Conservation (phyloP, 78 protist genomes). For the Dictyostelium capitatum region DNA sequence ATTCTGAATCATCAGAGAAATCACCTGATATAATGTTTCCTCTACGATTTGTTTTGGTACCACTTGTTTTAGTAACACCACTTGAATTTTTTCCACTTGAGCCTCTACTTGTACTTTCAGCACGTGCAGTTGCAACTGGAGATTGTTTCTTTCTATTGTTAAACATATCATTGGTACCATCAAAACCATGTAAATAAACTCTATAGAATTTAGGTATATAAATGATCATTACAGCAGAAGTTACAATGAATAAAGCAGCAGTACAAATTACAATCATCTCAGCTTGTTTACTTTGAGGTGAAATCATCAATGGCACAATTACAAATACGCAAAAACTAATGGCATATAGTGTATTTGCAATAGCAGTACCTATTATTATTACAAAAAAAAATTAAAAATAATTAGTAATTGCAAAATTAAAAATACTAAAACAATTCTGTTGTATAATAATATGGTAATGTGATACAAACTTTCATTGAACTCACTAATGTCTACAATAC, state of each 20-base stretch:
- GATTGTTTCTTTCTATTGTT: background rate
- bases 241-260: constrained; percentile 2
- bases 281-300: background rate
- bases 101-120: constrained; percentile 19
- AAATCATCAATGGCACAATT: constrained; percentile 13
- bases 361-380: too few species aligned
- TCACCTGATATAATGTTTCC: background rate
- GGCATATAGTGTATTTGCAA: constrained; percentile 23
- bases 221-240: background rate
- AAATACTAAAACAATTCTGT: too few species aligned
- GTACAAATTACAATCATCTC: constrained; percentile 8
- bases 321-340: constrained; percentile 11
- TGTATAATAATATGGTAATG: too few species aligned
- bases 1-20: constrained; percentile 22
- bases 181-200: constrained; percentile 17
- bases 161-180: constrained; percentile 3
- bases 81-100: background rate
- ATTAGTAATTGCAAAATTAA: too few species aligned
- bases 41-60: background rate
- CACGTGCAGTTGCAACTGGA: constrained; percentile 1
- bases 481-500: constrained; percentile 13
- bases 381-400: too few species aligned
- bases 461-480: too few species aligned
- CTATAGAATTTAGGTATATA: constrained; percentile 35
- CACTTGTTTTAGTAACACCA: background rate